Base-by-base conservation (phyloP, 1,284 basidiomycete genomes). In the Testicularia cyperi region DNA sequence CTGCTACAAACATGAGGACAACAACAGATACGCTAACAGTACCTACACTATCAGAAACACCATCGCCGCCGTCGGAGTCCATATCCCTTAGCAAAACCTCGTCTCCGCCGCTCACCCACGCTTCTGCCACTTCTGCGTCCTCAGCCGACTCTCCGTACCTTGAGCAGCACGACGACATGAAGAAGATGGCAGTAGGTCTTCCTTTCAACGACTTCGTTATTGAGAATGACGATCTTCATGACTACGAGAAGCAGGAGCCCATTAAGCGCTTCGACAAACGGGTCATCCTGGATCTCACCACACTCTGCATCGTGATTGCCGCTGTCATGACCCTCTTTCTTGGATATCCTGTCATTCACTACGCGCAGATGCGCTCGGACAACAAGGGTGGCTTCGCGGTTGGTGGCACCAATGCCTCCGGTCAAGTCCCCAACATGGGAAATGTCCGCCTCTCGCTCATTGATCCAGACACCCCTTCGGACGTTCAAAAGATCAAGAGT, bases 331-430 rank as follows among this genome's bases (percentile, higher is more conserved):
- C 77, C 35, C 82, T 92, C 12, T 92, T 92, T 75, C 82, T 87
- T 19, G 83, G 85, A 29, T 91, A 89, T 68, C 90, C 90, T 2
- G 83, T 92, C 65, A 74, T 88, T 63, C 22, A 52, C 22, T 54
- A 54, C 21, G 42, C 44, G 1, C 24, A 44, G 23, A 25, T 37
- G 7, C 15, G 27, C 3, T 22, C 14, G 2, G 34, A 31, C 35
- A 63, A 40, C 8, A 67, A 60, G 22, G 44, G 49, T 9, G 62
- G 57, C 35, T 47, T 45, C 38, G 63, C 52, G 15, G 16, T 72
- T 6, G 69, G 69, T 21, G 68, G 68, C 28, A 70, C 57, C 25
- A 72, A 72, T 33, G 62, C 51, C 12, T 42, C 62, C 0, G 70
- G 70, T 4, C 70, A 70, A 28, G 55, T 70, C 4, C 65, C 70